Evolutionary conservation across 202 grass and related monocot genomes (phyloP).

Genomic region (Musa balbisiana): DNA sequence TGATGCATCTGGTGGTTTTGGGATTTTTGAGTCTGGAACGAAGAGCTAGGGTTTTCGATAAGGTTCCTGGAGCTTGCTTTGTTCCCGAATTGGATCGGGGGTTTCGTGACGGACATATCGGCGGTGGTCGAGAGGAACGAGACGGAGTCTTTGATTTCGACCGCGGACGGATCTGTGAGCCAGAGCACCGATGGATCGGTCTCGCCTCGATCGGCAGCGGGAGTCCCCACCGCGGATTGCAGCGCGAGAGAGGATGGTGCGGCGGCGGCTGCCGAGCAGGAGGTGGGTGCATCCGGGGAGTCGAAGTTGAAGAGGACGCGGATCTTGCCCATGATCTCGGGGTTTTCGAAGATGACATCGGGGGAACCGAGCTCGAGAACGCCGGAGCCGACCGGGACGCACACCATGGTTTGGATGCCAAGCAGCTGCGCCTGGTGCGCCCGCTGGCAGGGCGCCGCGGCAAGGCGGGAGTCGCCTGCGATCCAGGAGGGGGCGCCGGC

Average conservation of each 20-base stretch:
- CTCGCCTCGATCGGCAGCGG: slow-evolving; percentile 2
- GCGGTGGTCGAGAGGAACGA: slow-evolving; percentile 26
- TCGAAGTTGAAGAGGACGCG: slow-evolving; percentile 14
- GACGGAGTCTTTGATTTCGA: slow-evolving; percentile 29
- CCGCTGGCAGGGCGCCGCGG: slow-evolving; percentile 8
- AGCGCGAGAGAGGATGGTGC: not conserved
- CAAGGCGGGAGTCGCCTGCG: not conserved
- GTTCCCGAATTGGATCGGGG: slow-evolving; percentile 79
- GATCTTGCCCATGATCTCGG: slow-evolving; percentile 16
- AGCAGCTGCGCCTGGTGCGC: slow-evolving; percentile 8
- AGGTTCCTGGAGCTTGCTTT: slow-evolving; percentile 51
- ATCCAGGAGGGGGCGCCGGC: not conserved
- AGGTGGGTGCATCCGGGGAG: not conserved
- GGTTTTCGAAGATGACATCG: not conserved
- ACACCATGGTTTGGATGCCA: slow-evolving; percentile 16
- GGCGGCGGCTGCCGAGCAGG: not conserved
- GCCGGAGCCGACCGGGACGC: slow-evolving; percentile 8
- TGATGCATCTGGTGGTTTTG: slow-evolving; percentile 18
- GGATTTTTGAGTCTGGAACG: slow-evolving; percentile 34
- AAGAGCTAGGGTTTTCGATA: slow-evolving; percentile 56
- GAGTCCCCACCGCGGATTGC: not conserved
- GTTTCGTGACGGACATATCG: slow-evolving; percentile 66
- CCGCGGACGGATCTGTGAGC: slow-evolving; percentile 10
- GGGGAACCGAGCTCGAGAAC: slow-evolving; percentile 15
- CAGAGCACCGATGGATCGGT: slow-evolving; percentile 14